phyloP scores from a whole-genome alignment of 768 basidiomycete genomes.

The Suillus clintonianus region DNA sequence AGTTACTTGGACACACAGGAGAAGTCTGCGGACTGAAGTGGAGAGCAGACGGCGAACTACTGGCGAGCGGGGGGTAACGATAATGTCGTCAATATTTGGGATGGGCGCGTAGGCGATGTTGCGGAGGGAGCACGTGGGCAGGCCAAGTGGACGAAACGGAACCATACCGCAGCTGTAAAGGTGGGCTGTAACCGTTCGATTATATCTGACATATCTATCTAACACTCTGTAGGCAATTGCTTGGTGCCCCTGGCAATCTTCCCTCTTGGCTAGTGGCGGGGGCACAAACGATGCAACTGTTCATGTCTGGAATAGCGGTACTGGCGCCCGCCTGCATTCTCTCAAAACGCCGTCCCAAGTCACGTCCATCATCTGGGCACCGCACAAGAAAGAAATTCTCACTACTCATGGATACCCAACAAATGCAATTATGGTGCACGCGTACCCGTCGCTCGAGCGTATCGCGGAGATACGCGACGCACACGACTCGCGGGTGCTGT shows the following conservation, averaged over 20 bases:
- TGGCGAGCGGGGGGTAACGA: slow-evolving; percentile 96
- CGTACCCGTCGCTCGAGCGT: slow-evolving; percentile 71
- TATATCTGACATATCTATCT: slow-evolving; percentile 1
- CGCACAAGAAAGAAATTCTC: slow-evolving; percentile 85
- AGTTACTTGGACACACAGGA: slow-evolving; percentile 85
- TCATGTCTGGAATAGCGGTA: slow-evolving; percentile 90
- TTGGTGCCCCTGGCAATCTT: slow-evolving; percentile 97
- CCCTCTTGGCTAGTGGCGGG: slow-evolving; percentile 89
- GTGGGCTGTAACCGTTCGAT: slow-evolving; percentile 28
- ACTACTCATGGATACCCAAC: slow-evolving; percentile 95
- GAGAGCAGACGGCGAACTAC: slow-evolving; percentile 83
- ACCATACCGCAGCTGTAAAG: slow-evolving; percentile 88
- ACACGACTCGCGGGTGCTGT: slow-evolving; percentile 89
- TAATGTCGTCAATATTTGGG: slow-evolving; percentile 98
- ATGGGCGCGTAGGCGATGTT: slow-evolving; percentile 71
- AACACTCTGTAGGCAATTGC: slow-evolving; percentile 69
- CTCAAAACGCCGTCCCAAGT: slow-evolving; percentile 88
- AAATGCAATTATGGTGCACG: slow-evolving; percentile 78
- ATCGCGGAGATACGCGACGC: slow-evolving; percentile 86
- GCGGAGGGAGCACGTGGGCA: slow-evolving; percentile 45
- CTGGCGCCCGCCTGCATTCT: slow-evolving; percentile 88
- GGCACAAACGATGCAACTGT: slow-evolving; percentile 93
- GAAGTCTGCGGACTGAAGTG: slow-evolving; percentile 94
- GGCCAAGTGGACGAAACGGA: slow-evolving; percentile 89
- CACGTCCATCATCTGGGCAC: slow-evolving; percentile 86